A percentile compares a stretch with the other conserved stretches of the same genome.
Evolutionary conservation across 1,139 yeast species (phyloP).

Genomic region (Blastobotrys arbuscula): DNA sequence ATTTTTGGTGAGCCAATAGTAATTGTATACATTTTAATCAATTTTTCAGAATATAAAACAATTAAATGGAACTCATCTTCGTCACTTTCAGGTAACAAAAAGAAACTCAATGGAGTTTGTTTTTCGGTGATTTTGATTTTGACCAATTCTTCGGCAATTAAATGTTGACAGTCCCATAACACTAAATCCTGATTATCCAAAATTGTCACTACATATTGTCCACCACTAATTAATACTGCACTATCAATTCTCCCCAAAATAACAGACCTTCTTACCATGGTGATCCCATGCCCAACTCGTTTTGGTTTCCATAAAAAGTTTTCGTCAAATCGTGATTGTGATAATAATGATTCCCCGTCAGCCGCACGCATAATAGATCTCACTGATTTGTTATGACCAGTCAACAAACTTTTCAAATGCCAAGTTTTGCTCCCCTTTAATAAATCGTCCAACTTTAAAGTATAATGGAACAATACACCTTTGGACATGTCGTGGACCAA

Average conservation of each 20-base stretch:
- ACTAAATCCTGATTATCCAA: slow-evolving; percentile 40
- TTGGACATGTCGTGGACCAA: slow-evolving; percentile 51
- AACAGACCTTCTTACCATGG: slow-evolving; percentile 28
- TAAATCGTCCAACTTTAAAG: slow-evolving; percentile 11
- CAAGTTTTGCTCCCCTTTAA: slow-evolving; percentile 8
- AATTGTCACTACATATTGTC: slow-evolving; percentile 45
- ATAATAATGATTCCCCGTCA: slow-evolving; percentile 53
- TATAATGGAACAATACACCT: slow-evolving; percentile 39
- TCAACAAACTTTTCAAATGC: slow-evolving; percentile 39
- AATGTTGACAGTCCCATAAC: slow-evolving; percentile 56
- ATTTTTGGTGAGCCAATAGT: slow-evolving; percentile 1
- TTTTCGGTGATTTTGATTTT: slow-evolving; percentile 10
- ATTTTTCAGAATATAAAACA: slow-evolving; percentile 34
- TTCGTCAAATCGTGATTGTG: slow-evolving; percentile 35
- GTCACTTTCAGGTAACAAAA: slow-evolving; percentile 42
- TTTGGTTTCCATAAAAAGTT: slow-evolving; percentile 33
- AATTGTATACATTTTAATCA: slow-evolving; percentile 20
- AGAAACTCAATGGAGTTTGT: slow-evolving; percentile 38
- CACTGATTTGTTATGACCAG: slow-evolving; percentile 84
- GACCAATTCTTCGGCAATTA: slow-evolving; percentile 24
- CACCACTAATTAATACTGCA: slow-evolving; percentile 52
- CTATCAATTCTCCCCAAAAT: slow-evolving; percentile 37
- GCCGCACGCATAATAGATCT: slow-evolving; percentile 58
- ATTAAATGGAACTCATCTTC: slow-evolving; percentile 37
- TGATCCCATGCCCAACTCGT: slow-evolving; percentile 25